Evolutionary conservation across 75 land plant genomes (phyloP).

Genomic region (Pinus tabuliformis): DNA sequence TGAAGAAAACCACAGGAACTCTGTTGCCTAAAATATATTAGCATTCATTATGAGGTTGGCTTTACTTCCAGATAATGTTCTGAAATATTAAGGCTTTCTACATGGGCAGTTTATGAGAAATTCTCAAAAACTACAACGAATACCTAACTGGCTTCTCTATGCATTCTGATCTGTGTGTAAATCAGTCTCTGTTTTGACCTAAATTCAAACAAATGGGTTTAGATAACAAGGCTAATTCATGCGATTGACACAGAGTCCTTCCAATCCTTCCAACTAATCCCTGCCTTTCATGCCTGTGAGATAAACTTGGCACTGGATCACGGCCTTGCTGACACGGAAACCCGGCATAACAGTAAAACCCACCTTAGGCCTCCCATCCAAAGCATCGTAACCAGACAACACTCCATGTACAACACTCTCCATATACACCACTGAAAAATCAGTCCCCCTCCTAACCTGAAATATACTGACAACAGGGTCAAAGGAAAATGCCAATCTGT

Average conservation of each 20-base stretch:
- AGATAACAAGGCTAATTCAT: not conserved
- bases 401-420: conserved; percentile 69
- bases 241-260: conserved; percentile 7
- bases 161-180: not conserved
- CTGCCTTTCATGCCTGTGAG: conserved; percentile 38
- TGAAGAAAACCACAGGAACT: not conserved
- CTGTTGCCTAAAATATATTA: not conserved
- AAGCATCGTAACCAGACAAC: conserved; percentile 33
- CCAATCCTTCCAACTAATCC: conserved; percentile 19
- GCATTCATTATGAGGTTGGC: not conserved
- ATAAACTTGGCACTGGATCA: conserved; percentile 78
- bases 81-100: not conserved
- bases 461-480: conserved; percentile 72
- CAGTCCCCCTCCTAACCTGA: conserved; percentile 63
- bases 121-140: not conserved
- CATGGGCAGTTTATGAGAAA: not conserved
- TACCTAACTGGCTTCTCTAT: not conserved
- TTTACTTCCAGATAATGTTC: not conserved
- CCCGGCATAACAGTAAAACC: conserved; percentile 97
- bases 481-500: conserved; percentile 79
- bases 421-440: conserved; percentile 88
- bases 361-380: conserved; percentile 40
- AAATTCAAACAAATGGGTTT: not conserved
- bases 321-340: conserved; percentile 60
- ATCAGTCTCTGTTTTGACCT: not conserved